Conservation (phyloP, 352 stramenopile genomes). For the Phytopythium vexans region DNA sequence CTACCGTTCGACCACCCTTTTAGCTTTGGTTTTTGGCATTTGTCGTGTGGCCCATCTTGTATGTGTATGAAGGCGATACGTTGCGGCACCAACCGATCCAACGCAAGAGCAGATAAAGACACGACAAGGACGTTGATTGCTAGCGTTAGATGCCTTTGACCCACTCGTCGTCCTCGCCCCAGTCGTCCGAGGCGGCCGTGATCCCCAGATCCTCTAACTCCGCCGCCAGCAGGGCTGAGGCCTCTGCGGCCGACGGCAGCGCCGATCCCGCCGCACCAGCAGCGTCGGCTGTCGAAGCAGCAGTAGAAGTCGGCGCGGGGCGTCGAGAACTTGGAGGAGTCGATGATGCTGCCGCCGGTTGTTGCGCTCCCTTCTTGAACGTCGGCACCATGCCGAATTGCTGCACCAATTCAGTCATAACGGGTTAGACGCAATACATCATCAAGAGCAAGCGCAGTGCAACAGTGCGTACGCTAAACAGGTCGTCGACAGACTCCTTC, state of each 20-base stretch:
- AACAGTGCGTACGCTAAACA: constrained; percentile 72
- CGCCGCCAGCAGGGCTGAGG: constrained; percentile 54
- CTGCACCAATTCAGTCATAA: constrained; percentile 22
- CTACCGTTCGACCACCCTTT: no score
- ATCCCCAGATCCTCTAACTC: constrained; percentile 63
- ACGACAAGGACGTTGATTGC: no score
- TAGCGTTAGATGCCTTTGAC: constrained; percentile 57
- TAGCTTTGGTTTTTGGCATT: no score
- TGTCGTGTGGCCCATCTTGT: no score
- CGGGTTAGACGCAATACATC: constrained; percentile 3
- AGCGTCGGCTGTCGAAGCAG: not conserved
- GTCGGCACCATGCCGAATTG: constrained; percentile 84
- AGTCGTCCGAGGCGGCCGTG: constrained; percentile 43
- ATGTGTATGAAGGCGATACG: no score
- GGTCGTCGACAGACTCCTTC: constrained; percentile 48
- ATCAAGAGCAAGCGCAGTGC: not conserved
- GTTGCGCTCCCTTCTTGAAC: constrained; percentile 64
- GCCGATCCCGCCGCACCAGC: constrained; percentile 8
- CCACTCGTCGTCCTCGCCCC: constrained; percentile 83
- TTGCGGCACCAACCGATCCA: not conserved
- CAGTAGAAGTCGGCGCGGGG: not conserved
- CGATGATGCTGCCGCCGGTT: constrained; percentile 15
- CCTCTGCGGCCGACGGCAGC: constrained; percentile 27
- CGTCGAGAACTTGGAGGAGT: constrained; percentile 4
- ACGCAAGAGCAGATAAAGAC: not conserved